A percentile compares a stretch with the other conserved stretches of the same genome.
Conservation (phyloP, 257 asterid genomes). For the Solanum tarapatanum region DNA sequence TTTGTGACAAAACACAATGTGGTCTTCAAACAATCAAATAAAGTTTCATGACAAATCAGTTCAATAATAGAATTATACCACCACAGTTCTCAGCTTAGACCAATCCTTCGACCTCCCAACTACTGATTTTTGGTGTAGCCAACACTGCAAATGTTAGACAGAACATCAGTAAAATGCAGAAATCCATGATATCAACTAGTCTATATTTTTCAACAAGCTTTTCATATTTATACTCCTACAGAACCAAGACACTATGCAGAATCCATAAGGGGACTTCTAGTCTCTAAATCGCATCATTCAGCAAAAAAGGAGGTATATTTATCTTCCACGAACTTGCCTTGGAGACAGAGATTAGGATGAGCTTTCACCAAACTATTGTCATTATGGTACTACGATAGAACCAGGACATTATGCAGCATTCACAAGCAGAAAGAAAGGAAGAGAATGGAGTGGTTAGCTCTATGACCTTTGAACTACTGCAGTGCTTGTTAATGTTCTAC, state of each 20-base stretch:
- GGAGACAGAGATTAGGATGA: background rate
- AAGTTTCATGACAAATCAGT: background rate
- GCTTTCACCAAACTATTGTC: background rate
- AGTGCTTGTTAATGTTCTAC: background rate
- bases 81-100: background rate
- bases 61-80: background rate
- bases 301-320: background rate
- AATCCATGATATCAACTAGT: background rate
- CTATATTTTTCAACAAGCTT: background rate
- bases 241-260: background rate
- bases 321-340: background rate
- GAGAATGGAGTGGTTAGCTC: background rate
- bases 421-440: background rate
- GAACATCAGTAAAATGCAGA: background rate
- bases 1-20: background rate
- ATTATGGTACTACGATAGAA: background rate
- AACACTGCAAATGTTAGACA: background rate
- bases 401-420: background rate
- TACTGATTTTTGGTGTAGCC: background rate
- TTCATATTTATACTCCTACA: background rate
- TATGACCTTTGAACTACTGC: background rate
- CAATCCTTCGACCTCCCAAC: background rate
- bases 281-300: background rate
- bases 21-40: background rate
- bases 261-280: background rate